Base-by-base conservation (phyloP, 2,329 filamentous ascomycete species). In the Diplodia mutila region DNA sequence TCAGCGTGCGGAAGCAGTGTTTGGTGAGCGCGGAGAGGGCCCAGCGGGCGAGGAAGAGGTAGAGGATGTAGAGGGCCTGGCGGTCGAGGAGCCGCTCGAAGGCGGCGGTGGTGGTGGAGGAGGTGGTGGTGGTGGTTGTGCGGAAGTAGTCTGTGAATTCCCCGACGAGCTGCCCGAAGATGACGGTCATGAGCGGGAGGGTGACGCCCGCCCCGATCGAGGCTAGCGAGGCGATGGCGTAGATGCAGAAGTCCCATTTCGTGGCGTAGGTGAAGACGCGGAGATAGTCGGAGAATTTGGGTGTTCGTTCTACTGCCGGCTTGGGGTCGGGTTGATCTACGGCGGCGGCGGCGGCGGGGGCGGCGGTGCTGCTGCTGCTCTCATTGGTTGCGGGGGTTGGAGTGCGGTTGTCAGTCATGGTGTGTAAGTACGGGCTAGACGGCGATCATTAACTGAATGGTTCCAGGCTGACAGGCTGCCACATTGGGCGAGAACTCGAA, bases 1-100 rank as follows among this genome's bases (percentile, higher is more conserved):
- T 81, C 3, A 80, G 83, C 61, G 84, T 81, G 1, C 84, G 81
- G 67, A 86, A 82, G 48, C 78, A 80, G 68, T 84, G 79, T 78
- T 81, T 61, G 39, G 46, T 46, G 39, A 61, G 18, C 3, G 55
- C 78, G 1, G 74, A 75, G 14, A 78, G 42, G 1, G 73, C 70
- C 32, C 78, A 77, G n/a, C 76, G 78, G 1, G 65, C 76, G 48
- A 79, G 76, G 70, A 79, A 79, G 0, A 79, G 69, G 53, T 77
- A 78, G 23, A 76, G 59, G 9, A 79, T 73, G 51, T 75, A 76
- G 0, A 78, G 70, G 2, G 70, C 65, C 29, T 67, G 67, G 6
- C 29, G 57, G 37, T 61, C 32, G 2, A 67, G 51, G 55, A 61
- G 18, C 1, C 23, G 34, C 12, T 61, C 34, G 7, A 61, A 61